These are phyloP conservation scores for Aphanomyces astaci DNA, from an alignment of 352 stramenopile species.

Conservation along the genomic window DNA sequence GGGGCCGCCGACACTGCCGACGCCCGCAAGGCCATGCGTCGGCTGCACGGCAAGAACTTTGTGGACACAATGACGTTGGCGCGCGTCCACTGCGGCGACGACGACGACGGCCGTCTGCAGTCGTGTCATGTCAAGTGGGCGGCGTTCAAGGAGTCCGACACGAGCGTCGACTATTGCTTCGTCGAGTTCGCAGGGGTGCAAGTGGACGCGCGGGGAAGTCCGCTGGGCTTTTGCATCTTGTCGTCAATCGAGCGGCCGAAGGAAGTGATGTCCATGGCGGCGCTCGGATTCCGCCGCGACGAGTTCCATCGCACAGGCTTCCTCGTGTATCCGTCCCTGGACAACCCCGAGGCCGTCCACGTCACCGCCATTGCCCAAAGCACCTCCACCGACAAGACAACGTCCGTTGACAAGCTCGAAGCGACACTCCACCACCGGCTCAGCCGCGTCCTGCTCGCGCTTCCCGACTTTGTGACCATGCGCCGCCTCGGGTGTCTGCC, in stretches of 20 bases:
- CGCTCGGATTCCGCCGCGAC: constrained; percentile 44
- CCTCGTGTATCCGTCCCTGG: constrained; percentile 50
- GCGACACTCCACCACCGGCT: constrained; percentile 38
- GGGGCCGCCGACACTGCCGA: constrained; percentile 55
- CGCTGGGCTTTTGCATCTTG: constrained; percentile 56
- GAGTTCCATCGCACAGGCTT: constrained; percentile 55
- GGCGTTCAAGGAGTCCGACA: constrained; percentile 41
- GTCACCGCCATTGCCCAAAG: constrained; percentile 47
- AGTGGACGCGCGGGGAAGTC: neutral
- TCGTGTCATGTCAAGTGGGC: constrained; percentile 49
- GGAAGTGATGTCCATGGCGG: constrained; percentile 51
- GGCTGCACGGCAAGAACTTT: constrained; percentile 49
- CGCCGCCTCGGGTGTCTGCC: constrained; percentile 48
- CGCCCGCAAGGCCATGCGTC: constrained; percentile 57
- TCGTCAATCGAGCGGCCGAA: constrained; percentile 52
- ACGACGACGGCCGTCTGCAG: neutral
- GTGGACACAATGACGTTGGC: constrained; percentile 54
- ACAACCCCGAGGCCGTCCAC: constrained; percentile 43
- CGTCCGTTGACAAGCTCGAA: constrained; percentile 36
- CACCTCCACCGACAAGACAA: constrained; percentile 26
- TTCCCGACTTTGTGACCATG: constrained; percentile 51
- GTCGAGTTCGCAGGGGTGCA: constrained; percentile 60
- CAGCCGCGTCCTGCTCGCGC: constrained; percentile 29
- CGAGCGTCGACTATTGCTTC: constrained; percentile 67
- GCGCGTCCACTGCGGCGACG: constrained; percentile 30